Evolutionary conservation across 805 yeast species (phyloP).

Genomic region (Kazachstania viticola): DNA sequence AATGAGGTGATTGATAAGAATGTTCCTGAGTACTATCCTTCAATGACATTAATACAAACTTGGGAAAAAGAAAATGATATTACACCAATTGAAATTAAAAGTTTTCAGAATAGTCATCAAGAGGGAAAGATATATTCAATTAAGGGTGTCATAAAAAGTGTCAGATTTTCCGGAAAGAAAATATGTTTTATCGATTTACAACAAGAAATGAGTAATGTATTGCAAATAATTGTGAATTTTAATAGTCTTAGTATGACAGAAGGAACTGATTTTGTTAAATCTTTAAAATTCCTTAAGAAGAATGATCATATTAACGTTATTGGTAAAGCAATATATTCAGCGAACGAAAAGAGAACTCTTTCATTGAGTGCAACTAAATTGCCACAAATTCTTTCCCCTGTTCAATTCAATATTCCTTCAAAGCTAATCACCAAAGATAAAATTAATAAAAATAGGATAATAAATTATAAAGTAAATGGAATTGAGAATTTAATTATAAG

Average conservation of each 20-base stretch:
- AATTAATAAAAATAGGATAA: conserved; percentile 55
- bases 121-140: too few species aligned
- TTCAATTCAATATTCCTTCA: conserved; percentile 62
- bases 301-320: conserved; percentile 62
- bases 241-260: conserved; percentile 1
- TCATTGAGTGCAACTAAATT: conserved; percentile 50
- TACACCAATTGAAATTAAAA: too few species aligned
- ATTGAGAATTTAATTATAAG: conserved; percentile 38
- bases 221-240: conserved; percentile 20
- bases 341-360: conserved; percentile 51
- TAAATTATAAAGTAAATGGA: conserved; percentile 57
- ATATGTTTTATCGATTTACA: conserved; percentile 24
- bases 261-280: conserved; percentile 1
- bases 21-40: neutral
- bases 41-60: neutral
- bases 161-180: conserved; percentile 24
- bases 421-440: conserved; percentile 42
- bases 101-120: too few species aligned
- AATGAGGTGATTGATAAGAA: neutral
- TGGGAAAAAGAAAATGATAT: too few species aligned
- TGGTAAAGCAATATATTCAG: conserved; percentile 69
- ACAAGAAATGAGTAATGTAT: conserved; percentile 4
- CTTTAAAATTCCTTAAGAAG: conserved; percentile 32
- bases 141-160: conserved; percentile 19
- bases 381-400: conserved; percentile 49